Percentiles rank a stretch among this genome's conserved stretches.
Evolutionary conservation across 2,329 filamentous ascomycete genomes (phyloP).

Genomic region (Phialemonium atrogriseum): DNA sequence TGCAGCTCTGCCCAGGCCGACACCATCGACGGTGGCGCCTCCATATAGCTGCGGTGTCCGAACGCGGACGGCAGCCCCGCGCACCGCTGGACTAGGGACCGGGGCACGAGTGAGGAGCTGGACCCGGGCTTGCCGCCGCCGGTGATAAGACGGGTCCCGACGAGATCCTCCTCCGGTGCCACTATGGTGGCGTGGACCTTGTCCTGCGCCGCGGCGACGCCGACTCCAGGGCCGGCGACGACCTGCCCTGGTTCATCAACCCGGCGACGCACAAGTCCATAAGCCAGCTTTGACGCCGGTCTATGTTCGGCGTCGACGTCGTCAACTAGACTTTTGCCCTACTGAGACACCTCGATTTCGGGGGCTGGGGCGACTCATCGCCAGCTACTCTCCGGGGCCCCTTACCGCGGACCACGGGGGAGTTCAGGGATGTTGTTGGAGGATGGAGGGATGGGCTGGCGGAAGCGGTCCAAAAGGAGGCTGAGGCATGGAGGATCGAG

Average conservation of each 20-base stretch:
- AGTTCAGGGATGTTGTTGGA: slow-evolving; percentile 20
- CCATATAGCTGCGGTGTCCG: slow-evolving; percentile 30
- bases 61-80: slow-evolving; percentile 1
- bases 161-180: slow-evolving; percentile 31
- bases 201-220: slow-evolving; percentile 24
- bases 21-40: slow-evolving; percentile 43
- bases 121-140: slow-evolving; percentile 18
- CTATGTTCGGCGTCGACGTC: slow-evolving; percentile 31
- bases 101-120: slow-evolving; percentile 18
- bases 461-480: not conserved
- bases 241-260: slow-evolving; percentile 34
- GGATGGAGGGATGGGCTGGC: slow-evolving; percentile 1
- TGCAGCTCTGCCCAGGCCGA: too few relatives aligned
- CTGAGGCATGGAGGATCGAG: not conserved
- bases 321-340: slow-evolving; percentile 35
- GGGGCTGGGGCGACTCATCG: too few relatives aligned
- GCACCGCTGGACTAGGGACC: slow-evolving; percentile 1
- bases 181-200: slow-evolving; percentile 37
- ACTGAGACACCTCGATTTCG: slow-evolving; percentile 29
- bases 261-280: slow-evolving; percentile 30
- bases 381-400: not conserved
- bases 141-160: slow-evolving; percentile 12
- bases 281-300: slow-evolving; percentile 31
- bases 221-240: slow-evolving; percentile 11
- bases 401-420: slow-evolving; percentile 21